phyloP scores from a whole-genome alignment of 495 filamentous ascomycete species.

The Parachaetomium inaequale region DNA sequence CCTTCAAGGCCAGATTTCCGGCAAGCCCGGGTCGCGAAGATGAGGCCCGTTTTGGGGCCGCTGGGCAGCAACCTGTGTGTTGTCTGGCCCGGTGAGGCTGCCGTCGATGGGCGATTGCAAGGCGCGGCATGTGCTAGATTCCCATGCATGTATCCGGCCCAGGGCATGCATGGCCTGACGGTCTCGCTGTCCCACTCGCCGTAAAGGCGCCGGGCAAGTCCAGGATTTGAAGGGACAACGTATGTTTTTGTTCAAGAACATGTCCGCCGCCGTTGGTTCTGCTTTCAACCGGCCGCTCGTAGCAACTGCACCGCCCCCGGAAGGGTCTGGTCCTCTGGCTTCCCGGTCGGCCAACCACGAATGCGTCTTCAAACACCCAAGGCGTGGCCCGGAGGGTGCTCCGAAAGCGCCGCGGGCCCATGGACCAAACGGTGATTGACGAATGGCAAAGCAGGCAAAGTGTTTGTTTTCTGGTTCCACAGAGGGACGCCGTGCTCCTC shows the following conservation, averaged over 20 bases:
- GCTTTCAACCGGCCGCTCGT: too few species aligned
- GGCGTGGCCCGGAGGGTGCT: too few species aligned
- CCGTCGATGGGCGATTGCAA: background rate
- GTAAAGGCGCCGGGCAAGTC: too few species aligned
- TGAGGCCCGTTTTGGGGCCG: background rate
- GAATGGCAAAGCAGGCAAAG: too few species aligned
- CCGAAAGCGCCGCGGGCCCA: background rate
- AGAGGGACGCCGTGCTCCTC: background rate
- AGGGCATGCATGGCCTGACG: too few species aligned
- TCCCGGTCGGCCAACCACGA: too few species aligned
- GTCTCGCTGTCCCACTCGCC: too few species aligned
- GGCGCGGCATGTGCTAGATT: background rate
- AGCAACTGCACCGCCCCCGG: too few species aligned
- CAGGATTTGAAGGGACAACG: too few species aligned
- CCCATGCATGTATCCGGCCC: background rate
- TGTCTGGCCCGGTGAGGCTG: slow-evolving; percentile 8
- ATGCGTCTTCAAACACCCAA: too few species aligned
- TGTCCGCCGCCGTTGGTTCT: too few species aligned
- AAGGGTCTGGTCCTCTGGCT: background rate
- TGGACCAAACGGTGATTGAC: background rate
- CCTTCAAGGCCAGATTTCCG: background rate
- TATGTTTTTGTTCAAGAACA: too few species aligned
- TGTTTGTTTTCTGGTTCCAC: background rate
- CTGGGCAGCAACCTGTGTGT: slow-evolving; percentile 1
- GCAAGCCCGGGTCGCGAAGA: background rate